phyloP scores from a whole-genome alignment of 2,329 filamentous ascomycete species.

The Monilinia laxa region DNA sequence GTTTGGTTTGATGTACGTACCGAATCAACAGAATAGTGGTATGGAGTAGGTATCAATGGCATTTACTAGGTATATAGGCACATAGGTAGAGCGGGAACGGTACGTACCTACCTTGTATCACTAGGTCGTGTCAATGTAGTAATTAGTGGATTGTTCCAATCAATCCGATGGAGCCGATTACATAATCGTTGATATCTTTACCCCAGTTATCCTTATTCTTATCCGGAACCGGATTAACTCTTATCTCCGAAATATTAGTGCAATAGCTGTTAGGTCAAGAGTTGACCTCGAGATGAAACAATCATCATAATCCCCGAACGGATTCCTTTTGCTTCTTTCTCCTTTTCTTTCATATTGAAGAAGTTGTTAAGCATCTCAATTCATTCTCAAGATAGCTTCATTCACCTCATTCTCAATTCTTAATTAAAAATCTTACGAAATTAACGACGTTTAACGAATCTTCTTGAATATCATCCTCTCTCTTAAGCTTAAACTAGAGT shows the following conservation, averaged over 20 bases:
- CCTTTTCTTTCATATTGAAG: constrained; percentile 13
- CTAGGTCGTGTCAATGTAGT: not conserved
- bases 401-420: constrained; percentile 12
- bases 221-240: constrained; percentile 19
- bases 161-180: not conserved
- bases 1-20: too few species aligned
- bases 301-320: constrained; percentile 4
- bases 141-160: not conserved
- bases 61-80: too few species aligned
- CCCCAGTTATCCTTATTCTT: not conserved
- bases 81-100: not conserved
- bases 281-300: constrained; percentile 15
- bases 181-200: not conserved
- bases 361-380: constrained; percentile 8
- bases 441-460: constrained; percentile 41
- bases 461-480: constrained; percentile 33
- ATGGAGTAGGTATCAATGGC: too few species aligned
- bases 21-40: too few species aligned
- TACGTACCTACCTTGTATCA: not conserved
- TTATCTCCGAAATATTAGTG: not conserved
- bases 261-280: not conserved
- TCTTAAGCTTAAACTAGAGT: constrained; percentile 6
- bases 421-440: constrained; percentile 32
- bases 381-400: not conserved
- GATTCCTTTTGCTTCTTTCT: constrained; percentile 7